Evolutionary conservation across 1,284 basidiomycete species (phyloP).

Genomic region (Kalmanozyma brasiliensis): DNA sequence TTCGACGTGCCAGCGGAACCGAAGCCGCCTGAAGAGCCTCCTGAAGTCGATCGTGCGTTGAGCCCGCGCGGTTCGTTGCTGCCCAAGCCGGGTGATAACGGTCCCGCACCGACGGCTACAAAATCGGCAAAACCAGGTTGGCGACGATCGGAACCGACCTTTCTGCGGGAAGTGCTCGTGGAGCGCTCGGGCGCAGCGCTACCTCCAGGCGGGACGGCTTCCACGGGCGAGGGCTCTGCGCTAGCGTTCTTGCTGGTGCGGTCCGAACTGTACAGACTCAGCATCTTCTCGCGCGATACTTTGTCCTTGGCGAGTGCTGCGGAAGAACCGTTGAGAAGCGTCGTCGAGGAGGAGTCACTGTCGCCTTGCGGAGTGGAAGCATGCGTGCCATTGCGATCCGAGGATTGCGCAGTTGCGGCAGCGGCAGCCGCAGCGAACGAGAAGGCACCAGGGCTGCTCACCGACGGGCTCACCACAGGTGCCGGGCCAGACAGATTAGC

Average conservation of each 20-base stretch:
- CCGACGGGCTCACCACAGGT: constrained; percentile 36
- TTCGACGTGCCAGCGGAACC: constrained; percentile 29
- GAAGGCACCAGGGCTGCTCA: constrained; percentile 57
- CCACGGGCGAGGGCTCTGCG: constrained; percentile 34
- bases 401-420: constrained; percentile 30
- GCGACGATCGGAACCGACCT: constrained; percentile 34
- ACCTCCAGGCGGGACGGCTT: constrained; percentile 13
- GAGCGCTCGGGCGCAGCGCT: constrained; percentile 28
- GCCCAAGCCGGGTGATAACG: constrained; percentile 27
- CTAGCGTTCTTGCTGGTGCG: constrained; percentile 23
- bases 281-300: constrained; percentile 45
- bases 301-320: constrained; percentile 41
- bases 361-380: constrained; percentile 22
- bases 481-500: constrained; percentile 38
- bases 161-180: constrained; percentile 41
- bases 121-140: constrained; percentile 36
- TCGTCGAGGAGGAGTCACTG: constrained; percentile 32
- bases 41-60: constrained; percentile 50
- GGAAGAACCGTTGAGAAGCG: constrained; percentile 28
- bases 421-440: constrained; percentile 59
- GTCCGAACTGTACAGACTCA: constrained; percentile 60
- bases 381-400: constrained; percentile 29
- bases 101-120: constrained; percentile 27
- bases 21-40: constrained; percentile 31
- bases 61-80: constrained; percentile 48